Conservation (phyloP, 2,329 filamentous ascomycete species). For the Colletotrichum lindemuthianum region DNA sequence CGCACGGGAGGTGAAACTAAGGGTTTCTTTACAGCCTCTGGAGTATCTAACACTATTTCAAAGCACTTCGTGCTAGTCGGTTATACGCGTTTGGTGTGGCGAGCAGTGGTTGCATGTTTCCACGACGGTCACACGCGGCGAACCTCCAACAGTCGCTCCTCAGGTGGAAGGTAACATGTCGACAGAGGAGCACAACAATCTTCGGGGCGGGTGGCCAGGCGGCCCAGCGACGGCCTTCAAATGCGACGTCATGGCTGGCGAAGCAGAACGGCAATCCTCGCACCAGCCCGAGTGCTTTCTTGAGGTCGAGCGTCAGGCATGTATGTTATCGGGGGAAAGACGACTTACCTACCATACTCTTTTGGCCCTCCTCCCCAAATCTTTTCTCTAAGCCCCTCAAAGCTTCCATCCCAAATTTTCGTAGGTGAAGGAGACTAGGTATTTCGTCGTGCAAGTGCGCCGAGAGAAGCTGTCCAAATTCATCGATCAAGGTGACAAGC, state of each 20-base stretch:
- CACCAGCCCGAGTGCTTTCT: slow-evolving; percentile 39
- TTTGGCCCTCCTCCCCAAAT: slow-evolving; percentile 36
- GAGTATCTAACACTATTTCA: too few species aligned
- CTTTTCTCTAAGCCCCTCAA: slow-evolving; percentile 36
- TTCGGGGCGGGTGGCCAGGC: slow-evolving; percentile 34
- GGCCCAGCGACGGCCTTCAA: slow-evolving; percentile 46
- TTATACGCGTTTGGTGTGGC: too few species aligned
- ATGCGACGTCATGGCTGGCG: slow-evolving; percentile 39
- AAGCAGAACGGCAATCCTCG: slow-evolving; percentile 37
- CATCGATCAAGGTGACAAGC: slow-evolving; percentile 43
- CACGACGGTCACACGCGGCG: slow-evolving; percentile 39
- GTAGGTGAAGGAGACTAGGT: slow-evolving; percentile 41
- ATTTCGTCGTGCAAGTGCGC: slow-evolving; percentile 48
- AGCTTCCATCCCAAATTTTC: slow-evolving; percentile 39
- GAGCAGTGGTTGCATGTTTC: slow-evolving; percentile 38
- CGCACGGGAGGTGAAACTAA: too few species aligned
- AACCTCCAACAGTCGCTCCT: slow-evolving; percentile 41
- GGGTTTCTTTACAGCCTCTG: too few species aligned
- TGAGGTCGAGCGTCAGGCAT: not conserved
- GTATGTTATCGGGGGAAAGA: too few species aligned
- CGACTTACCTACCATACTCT: slow-evolving; percentile 37
- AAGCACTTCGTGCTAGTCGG: too few species aligned
- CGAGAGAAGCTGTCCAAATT: slow-evolving; percentile 42
- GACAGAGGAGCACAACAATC: slow-evolving; percentile 37
- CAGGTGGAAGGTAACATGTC: slow-evolving; percentile 37